Conservation (phyloP, 352 stramenopile genomes). For the Elongisporangium undulatum region DNA sequence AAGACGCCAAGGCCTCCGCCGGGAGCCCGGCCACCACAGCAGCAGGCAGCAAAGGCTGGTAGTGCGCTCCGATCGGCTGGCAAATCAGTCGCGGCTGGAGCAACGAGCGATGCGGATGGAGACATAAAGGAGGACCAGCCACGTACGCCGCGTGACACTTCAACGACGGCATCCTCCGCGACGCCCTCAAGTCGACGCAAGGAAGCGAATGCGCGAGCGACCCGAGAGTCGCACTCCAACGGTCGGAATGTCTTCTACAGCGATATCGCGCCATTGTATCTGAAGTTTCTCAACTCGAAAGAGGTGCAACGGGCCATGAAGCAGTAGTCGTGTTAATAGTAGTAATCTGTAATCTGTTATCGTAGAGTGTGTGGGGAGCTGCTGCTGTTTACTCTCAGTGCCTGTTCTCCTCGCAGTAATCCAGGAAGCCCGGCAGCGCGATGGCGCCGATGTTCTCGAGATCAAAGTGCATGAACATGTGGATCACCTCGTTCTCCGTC, state of each 20-base stretch:
- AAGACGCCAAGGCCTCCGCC: background rate
- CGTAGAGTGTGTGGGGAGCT: too few relatives aligned
- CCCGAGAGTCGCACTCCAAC: conserved; percentile 11
- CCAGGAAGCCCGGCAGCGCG: conserved; percentile 22
- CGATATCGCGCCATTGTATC: conserved; percentile 67
- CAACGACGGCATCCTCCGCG: background rate
- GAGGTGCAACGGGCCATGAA: conserved; percentile 56
- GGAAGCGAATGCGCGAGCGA: background rate
- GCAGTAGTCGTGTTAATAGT: conserved; percentile 8
- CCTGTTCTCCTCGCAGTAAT: conserved; percentile 23
- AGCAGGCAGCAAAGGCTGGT: background rate
- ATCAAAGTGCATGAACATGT: conserved; percentile 82
- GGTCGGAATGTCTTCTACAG: conserved; percentile 62
- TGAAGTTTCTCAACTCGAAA: conserved; percentile 69
- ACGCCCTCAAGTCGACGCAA: background rate
- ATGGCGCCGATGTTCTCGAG: conserved; percentile 58
- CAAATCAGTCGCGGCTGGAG: background rate
- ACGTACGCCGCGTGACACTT: background rate
- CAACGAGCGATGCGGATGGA: too few relatives aligned
- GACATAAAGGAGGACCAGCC: background rate
- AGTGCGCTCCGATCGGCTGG: background rate
- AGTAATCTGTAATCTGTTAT: background rate
- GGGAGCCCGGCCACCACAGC: background rate
- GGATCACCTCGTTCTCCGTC: conserved; percentile 53
- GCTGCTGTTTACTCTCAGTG: background rate